Conservation (phyloP, 805 yeast species). For the Yamadazyma ubonensis region DNA sequence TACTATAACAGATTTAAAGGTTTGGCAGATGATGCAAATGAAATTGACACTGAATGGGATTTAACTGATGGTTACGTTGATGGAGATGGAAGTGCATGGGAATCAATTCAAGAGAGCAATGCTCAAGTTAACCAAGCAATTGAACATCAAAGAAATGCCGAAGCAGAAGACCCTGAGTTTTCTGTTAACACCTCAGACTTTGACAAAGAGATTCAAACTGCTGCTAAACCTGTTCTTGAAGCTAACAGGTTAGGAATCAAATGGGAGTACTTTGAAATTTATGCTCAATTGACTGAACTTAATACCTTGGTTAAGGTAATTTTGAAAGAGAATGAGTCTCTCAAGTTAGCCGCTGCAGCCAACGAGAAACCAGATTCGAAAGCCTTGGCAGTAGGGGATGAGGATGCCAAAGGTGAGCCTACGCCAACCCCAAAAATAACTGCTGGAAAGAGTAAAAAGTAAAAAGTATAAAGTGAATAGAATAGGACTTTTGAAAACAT, state of each 20-base stretch:
- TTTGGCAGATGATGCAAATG: slow-evolving; percentile 76
- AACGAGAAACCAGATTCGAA: neutral
- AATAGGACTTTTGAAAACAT: no score
- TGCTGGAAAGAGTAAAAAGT: no score
- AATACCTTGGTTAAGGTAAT: slow-evolving; percentile 31
- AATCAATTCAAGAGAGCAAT: slow-evolving; percentile 37
- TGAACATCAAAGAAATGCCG: slow-evolving; percentile 59
- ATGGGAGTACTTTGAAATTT: slow-evolving; percentile 62
- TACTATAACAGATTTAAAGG: slow-evolving; percentile 65
- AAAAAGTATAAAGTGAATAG: no score
- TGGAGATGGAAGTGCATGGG: slow-evolving; percentile 34
- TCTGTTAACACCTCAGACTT: slow-evolving; percentile 50
- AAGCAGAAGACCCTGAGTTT: slow-evolving; percentile 67
- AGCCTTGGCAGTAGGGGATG: no score
- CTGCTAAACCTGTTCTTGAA: slow-evolving; percentile 58
- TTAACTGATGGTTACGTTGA: slow-evolving; percentile 66
- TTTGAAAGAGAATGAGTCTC: slow-evolving; percentile 6
- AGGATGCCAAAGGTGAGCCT: no score
- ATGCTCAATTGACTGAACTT: slow-evolving; percentile 50
- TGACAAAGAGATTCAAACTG: slow-evolving; percentile 46
- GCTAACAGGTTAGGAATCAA: slow-evolving; percentile 57
- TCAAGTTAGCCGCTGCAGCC: slow-evolving; percentile 1
- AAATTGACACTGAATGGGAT: slow-evolving; percentile 77
- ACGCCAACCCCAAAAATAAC: no score
- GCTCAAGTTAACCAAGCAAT: slow-evolving; percentile 40